These are phyloP conservation scores for Fagopyrum tataricum DNA, from an alignment of 148 eudicot genomes.

Conservation along the genomic window DNA sequence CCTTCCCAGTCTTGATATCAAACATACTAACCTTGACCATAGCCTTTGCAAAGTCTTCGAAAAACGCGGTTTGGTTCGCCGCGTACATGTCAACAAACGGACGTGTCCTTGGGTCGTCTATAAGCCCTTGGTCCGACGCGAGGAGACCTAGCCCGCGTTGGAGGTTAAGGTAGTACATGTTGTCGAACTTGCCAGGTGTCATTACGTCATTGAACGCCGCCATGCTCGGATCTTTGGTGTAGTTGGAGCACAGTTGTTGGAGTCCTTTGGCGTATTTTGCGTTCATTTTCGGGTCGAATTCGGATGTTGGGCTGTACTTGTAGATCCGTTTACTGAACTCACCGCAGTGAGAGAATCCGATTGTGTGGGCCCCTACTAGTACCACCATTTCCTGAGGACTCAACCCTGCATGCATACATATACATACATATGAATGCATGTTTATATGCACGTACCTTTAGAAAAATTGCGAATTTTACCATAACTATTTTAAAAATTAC, in stretches of 20 bases:
- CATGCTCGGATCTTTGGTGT: slow-evolving; percentile 37
- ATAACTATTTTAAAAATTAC: no score
- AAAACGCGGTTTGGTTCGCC: slow-evolving; percentile 42
- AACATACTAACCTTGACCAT: slow-evolving; percentile 47
- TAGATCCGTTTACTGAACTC: slow-evolving; percentile 61
- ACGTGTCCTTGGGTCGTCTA: slow-evolving; percentile 42
- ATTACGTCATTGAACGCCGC: slow-evolving; percentile 68
- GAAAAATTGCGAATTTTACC: no score
- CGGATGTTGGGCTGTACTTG: slow-evolving; percentile 31
- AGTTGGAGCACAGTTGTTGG: slow-evolving; percentile 47
- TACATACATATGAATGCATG: no score
- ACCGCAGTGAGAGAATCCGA: slow-evolving; percentile 69
- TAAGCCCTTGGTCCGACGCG: slow-evolving; percentile 48
- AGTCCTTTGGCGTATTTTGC: slow-evolving; percentile 43
- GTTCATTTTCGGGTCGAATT: slow-evolving; percentile 44
- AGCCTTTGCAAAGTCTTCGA: slow-evolving; percentile 41
- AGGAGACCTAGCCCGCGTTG: slow-evolving; percentile 55
- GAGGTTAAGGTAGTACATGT: slow-evolving; percentile 51
- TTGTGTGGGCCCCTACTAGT: slow-evolving; percentile 65
- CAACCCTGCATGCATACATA: slow-evolving; percentile 21
- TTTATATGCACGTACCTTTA: no score
- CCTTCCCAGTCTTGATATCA: slow-evolving; percentile 35
- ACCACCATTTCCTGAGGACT: slow-evolving; percentile 62
- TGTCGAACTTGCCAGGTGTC: slow-evolving; percentile 73
- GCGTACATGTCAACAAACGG: slow-evolving; percentile 58